phyloP scores from a whole-genome alignment of 441 rosid genomes.

The Adansonia grandidieri region DNA sequence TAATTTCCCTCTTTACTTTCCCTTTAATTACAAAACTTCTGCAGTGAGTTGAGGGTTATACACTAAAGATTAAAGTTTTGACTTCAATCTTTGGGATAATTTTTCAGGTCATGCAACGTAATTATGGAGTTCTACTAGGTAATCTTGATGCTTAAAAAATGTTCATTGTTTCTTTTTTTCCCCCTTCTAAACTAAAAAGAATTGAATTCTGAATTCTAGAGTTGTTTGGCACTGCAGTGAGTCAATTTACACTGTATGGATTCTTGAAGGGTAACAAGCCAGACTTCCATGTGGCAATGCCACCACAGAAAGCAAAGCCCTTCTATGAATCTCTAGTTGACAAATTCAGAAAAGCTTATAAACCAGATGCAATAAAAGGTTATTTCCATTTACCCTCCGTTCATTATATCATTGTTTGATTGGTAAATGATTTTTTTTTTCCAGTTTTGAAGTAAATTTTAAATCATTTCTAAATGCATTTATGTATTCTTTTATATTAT shows the following conservation, averaged over 20 bases:
- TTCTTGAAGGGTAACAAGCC: constrained; percentile 96
- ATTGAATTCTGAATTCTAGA: constrained; percentile 22
- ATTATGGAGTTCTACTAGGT: constrained; percentile 80
- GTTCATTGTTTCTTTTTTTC: background rate
- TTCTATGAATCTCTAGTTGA: constrained; percentile 49
- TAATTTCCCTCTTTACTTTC: constrained; percentile 30
- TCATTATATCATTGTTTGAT: background rate
- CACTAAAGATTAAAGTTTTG: background rate
- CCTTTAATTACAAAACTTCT: background rate
- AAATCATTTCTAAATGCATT: background rate
- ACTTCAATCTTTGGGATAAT: background rate
- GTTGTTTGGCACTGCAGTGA: constrained; percentile 52
- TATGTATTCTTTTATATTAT: background rate
- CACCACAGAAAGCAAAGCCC: constrained; percentile 81
- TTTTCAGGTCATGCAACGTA: constrained; percentile 83
- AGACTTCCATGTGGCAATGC: constrained; percentile 91
- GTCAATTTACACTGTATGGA: constrained; percentile 91
- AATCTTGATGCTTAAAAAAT: background rate
- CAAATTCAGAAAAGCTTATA: constrained; percentile 21
- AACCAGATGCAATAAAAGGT: constrained; percentile 16
- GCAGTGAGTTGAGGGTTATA: background rate
- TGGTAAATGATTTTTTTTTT: background rate
- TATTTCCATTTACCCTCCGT: background rate
- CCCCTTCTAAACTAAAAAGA: background rate
- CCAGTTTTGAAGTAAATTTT: background rate